Percentiles rank a stretch among this genome's conserved stretches.
Evolutionary conservation across 768 basidiomycete species (phyloP).

Genomic region (Tylopilus sp.): DNA sequence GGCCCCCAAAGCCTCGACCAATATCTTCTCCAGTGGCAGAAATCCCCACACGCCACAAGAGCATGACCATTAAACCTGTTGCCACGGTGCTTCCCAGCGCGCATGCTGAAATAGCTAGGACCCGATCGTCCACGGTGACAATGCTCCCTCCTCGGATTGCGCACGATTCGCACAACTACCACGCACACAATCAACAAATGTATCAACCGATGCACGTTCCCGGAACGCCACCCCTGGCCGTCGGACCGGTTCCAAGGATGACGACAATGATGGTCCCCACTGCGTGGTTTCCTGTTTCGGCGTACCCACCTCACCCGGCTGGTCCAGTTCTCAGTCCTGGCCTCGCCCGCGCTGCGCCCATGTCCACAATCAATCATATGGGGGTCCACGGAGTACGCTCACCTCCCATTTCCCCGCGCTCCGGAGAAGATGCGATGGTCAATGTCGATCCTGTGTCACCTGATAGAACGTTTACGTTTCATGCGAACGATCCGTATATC

Average conservation of each 20-base stretch:
- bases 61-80: constrained; percentile 27
- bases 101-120: constrained; percentile 22
- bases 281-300: constrained; percentile 17
- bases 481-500: constrained; percentile 16
- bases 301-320: constrained; percentile 8
- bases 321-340: constrained; percentile 14
- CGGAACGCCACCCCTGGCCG: constrained; percentile 14
- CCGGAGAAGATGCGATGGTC: constrained; percentile 39
- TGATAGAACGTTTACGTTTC: constrained; percentile 34
- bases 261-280: constrained; percentile 6
- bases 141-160: constrained; percentile 21
- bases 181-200: constrained; percentile 30
- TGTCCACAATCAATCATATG: constrained; percentile 5
- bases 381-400: constrained; percentile 21
- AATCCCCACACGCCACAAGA: constrained; percentile 30
- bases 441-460: constrained; percentile 37
- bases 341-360: constrained; percentile 14
- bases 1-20: constrained; percentile 33
- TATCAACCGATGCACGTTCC: constrained; percentile 30
- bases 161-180: constrained; percentile 31
- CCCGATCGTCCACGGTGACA: constrained; percentile 30
- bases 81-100: constrained; percentile 13
- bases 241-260: constrained; percentile 2
- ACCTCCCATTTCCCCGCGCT: constrained; percentile 41
- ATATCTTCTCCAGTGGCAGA: constrained; percentile 28